Base-by-base conservation (phyloP, 2,329 filamentous ascomycete genomes). In the Phialemoniopsis sp. region DNA sequence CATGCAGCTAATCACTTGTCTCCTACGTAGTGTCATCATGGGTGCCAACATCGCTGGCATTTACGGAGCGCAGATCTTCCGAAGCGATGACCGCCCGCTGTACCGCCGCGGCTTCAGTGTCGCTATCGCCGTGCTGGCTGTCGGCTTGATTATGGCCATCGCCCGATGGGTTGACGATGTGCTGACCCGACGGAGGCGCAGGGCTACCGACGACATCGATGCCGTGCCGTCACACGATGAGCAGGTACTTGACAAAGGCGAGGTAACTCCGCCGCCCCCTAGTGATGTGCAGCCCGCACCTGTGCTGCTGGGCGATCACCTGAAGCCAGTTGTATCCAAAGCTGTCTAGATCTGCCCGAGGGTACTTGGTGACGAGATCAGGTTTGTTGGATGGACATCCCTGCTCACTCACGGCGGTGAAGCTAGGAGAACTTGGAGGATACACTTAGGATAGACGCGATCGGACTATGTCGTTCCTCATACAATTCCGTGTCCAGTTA, bases 21-120 rank as follows among this genome's bases (percentile, higher is more conserved):
- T 14, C 26, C 15, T 18, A 13, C 31, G 15, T 17, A 70, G 67
- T 57, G 65, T 79, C 37, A 78, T 81, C 43, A 80, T 80, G 76
- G 71, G 72, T 15, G 78, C 75, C 35, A 82, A 82, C 46, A 74
- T 73, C 18, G 76, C 76, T 0, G 76, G 76, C 16, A 80, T 82
- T 37, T 76, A 78, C 39, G 78, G 77, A 4, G 74, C 74, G 0
- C 76, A 81, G 51, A 72, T 81, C 43, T 81, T 80, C 64, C 70
- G 70, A 16, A 46, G 56, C 0, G 71, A 77, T 38, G 73, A 78
- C 46, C 56, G 54, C 33, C 73, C 74, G 0, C 58, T 63, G 2
- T 78, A 78, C 51, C 65, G 67, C 4, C 65, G 70, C 13, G 73
- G 64, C 2, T 79, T 76, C 50, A 63, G 57, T 16, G 56, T 73